Evolutionary conservation across 192 early-diverging fungal species (phyloP), one percentile per base, ranked within the genome.

Genomic region (Bifiguratus adelaidae): DNA sequence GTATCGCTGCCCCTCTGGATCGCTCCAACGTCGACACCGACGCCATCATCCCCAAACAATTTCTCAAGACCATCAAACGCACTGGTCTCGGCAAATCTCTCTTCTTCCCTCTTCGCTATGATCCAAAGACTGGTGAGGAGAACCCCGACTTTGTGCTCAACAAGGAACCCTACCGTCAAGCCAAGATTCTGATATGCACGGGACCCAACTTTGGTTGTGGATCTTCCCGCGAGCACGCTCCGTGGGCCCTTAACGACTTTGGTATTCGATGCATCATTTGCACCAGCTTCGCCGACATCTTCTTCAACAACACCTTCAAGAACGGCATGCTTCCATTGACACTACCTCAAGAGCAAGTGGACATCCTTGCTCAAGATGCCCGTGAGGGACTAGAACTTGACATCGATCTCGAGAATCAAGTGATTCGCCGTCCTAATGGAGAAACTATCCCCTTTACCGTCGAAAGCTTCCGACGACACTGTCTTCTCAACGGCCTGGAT

Each of bases 31-130:
- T 80, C 23, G 81, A 83, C 60, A 83, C 81, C 19, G 81, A 83
- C 63, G 79, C 73, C 70, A 77, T 83, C 49, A 83, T 83, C 53
- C 81, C 81, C 37, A 83, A 83, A 56, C 78, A 83, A 52, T 83
- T 83, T 63, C 71, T 83, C 33, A 83, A 83, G 57, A 83, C 81
- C 42, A 83, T 83, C 60, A 71, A 78, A 52, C 66, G 78, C 15
- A 83, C 81, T 20, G 81, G 81, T 1, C 68, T 83, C 22, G 78
- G 78, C 42, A 59, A 40, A 4, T 63, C 70, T 16, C 57, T 83
- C 5, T 83, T 83, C 58, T 69, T 69, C 57, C 70, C 70, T 40
- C 56, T 79, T 38, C 73, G 81, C 20, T 79, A 72, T 50, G 55
- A 74, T 56, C 45, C 58, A n/a, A 18, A 53, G 20, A 75, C 69